Evolutionary conservation across 345 rosid genomes (phyloP).

Genomic region (Salix caprea): DNA sequence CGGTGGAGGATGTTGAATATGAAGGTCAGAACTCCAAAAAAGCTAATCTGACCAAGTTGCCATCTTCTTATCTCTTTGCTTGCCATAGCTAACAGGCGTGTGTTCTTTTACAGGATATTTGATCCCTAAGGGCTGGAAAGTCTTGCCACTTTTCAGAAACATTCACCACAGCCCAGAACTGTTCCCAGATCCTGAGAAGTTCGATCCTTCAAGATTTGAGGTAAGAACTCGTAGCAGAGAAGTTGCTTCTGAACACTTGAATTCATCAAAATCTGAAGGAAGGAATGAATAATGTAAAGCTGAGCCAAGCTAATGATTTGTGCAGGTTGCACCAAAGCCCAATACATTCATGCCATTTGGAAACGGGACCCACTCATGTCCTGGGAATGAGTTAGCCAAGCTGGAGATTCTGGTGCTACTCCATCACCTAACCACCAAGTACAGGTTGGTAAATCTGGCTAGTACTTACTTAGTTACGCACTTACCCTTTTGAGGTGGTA

Average conservation of each 20-base stretch:
- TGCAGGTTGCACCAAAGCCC: slow-evolving; percentile 72
- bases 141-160: slow-evolving; percentile 49
- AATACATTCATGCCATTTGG: slow-evolving; percentile 93
- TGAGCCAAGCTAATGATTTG: background rate
- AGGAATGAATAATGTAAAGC: background rate
- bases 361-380: slow-evolving; percentile 80
- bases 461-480: background rate
- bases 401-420: slow-evolving; percentile 74
- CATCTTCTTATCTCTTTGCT: background rate
- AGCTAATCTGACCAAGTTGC: too few relatives aligned
- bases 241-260: background rate
- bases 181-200: slow-evolving; percentile 38
- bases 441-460: slow-evolving; percentile 50
- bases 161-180: slow-evolving; percentile 44
- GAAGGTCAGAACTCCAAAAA: slow-evolving; percentile 41
- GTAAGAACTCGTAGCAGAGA: slow-evolving; percentile 7
- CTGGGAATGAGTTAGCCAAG: slow-evolving; percentile 84
- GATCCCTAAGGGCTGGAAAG: slow-evolving; percentile 63
- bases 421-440: slow-evolving; percentile 81
- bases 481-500: background rate
- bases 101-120: slow-evolving; percentile 30
- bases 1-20: slow-evolving; percentile 82
- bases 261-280: background rate
- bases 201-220: slow-evolving; percentile 53
- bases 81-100: background rate